Conservation (phyloP, 148 eudicot species). For the Vaccinium myrtillus region DNA sequence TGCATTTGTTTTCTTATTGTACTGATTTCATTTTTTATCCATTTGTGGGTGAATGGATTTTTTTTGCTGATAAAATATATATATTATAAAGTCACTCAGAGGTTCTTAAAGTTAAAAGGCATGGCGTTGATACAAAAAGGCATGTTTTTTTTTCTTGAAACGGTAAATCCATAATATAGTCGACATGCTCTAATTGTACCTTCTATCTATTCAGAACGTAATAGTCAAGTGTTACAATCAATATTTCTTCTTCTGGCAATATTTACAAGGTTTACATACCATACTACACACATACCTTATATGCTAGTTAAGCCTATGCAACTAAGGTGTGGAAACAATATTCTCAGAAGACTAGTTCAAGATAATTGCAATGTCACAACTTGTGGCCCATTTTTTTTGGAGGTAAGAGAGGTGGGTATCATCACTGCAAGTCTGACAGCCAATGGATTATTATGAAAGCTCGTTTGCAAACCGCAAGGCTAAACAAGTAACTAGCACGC, state of each 20-base stretch:
- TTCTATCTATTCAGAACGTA: not conserved
- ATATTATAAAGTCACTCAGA: not conserved
- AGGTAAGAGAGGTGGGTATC: too few relatives aligned
- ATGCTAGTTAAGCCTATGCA: not conserved
- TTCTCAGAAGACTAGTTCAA: too few relatives aligned
- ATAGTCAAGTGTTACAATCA: not conserved
- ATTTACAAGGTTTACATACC: not conserved
- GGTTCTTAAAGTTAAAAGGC: not conserved
- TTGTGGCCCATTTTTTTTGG: too few relatives aligned
- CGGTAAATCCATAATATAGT: not conserved
- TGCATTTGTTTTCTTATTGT: too few relatives aligned
- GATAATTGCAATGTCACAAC: too few relatives aligned
- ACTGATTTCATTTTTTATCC: too few relatives aligned
- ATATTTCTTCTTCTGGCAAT: not conserved
- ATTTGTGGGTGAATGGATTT: too few relatives aligned
- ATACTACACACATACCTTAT: not conserved
- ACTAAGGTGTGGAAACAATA: not conserved
- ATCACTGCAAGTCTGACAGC: too few relatives aligned
- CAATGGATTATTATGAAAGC: too few relatives aligned
- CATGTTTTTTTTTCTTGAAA: not conserved
- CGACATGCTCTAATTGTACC: not conserved
- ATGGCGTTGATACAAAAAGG: not conserved
- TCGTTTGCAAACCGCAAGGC: too few relatives aligned
- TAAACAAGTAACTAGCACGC: too few relatives aligned
- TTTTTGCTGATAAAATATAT: too few relatives aligned